Conservation (phyloP, 2,329 filamentous ascomycete genomes). For the Botryotinia convoluta region DNA sequence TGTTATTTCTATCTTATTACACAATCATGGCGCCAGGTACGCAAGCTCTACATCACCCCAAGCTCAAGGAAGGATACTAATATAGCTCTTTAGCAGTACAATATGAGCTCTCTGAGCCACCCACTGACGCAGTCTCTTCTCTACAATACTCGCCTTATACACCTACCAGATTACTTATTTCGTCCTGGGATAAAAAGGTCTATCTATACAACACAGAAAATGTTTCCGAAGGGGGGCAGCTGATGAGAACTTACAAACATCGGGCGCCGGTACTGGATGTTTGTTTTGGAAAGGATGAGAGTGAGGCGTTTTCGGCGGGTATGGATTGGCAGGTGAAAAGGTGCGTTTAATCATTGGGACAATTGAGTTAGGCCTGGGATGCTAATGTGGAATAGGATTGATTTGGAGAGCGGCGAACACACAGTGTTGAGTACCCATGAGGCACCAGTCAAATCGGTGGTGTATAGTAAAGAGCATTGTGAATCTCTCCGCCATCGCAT, state of each 20-base stretch:
- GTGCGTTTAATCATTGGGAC: constrained; percentile 42
- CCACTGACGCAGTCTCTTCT: constrained; percentile 82
- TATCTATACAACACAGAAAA: constrained; percentile 78
- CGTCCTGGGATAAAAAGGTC: constrained; percentile 90
- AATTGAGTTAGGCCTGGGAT: not conserved
- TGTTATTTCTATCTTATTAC: not conserved
- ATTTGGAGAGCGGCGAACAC: constrained; percentile 70
- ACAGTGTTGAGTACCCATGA: constrained; percentile 75
- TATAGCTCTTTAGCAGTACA: constrained; percentile 55
- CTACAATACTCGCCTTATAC: constrained; percentile 79
- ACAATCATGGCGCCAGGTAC: constrained; percentile 38
- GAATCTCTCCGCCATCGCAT: constrained; percentile 32
- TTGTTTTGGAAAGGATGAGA: constrained; percentile 80
- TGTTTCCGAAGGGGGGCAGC: constrained; percentile 51
- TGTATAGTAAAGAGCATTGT: constrained; percentile 75
- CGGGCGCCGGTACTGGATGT: constrained; percentile 85
- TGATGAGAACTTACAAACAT: constrained; percentile 74
- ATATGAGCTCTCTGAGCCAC: constrained; percentile 79
- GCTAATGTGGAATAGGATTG: constrained; percentile 49
- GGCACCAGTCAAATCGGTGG: constrained; percentile 77
- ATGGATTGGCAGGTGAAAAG: constrained; percentile 82
- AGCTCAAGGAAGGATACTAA: constrained; percentile 19
- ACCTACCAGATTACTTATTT: constrained; percentile 76
- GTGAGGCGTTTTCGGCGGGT: constrained; percentile 81
- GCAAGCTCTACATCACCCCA: constrained; percentile 21